A percentile compares a stretch with the other conserved stretches of the same genome.
Evolutionary conservation across 495 filamentous ascomycete genomes (phyloP).

Genomic region (Daldinia concentrica): DNA sequence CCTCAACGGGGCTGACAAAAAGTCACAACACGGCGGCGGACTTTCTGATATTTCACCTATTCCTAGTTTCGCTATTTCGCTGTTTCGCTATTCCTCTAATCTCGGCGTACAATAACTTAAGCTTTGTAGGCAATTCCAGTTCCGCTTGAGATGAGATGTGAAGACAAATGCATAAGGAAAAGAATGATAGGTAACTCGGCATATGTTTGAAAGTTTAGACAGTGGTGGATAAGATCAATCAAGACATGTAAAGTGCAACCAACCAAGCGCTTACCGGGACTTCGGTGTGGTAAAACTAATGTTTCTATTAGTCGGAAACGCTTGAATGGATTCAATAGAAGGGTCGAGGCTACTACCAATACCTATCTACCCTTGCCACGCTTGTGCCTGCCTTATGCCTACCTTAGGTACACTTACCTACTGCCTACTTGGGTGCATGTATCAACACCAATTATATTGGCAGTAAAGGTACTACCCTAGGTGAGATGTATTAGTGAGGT

Average conservation of each 20-base stretch:
- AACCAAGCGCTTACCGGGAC: constrained; percentile 1
- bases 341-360: constrained; percentile 16
- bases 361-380: constrained; percentile 1
- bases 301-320: constrained; percentile 2
- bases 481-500: not conserved
- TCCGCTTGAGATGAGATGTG: not conserved
- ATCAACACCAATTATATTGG: not conserved
- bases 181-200: not conserved
- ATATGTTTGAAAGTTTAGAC: not conserved
- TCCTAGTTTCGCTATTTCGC: constrained; percentile 1
- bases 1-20: constrained; percentile 18
- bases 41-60: constrained; percentile 10
- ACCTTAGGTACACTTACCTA: not conserved
- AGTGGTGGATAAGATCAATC: too few species aligned
- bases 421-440: not conserved
- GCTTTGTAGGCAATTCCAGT: not conserved
- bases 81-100: constrained; percentile 12
- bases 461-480: not conserved
- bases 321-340: constrained; percentile 23
- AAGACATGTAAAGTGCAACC: not conserved
- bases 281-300: constrained; percentile 4
- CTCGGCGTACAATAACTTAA: constrained; percentile 5
- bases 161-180: not conserved
- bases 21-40: not conserved
- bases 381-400: constrained; percentile 14